Evolutionary conservation across 768 basidiomycete species (phyloP), one percentile per base, ranked within the genome.

Genomic region (Kwoniella sp.): DNA sequence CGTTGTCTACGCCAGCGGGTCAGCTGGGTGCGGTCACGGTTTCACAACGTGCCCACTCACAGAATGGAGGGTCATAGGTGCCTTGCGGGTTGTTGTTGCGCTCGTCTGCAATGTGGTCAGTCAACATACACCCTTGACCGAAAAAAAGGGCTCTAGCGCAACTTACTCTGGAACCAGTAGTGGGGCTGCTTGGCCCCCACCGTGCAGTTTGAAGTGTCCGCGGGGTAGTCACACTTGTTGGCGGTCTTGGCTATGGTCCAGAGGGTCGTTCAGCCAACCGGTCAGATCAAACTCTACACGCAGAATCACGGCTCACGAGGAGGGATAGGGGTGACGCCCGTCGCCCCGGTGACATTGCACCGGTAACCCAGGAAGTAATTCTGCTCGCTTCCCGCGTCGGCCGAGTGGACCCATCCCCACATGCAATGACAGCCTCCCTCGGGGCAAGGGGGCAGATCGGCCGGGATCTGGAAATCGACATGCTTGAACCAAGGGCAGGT

Each of bases 121-220:
- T 17, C 38, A 39, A 20, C 38, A 39, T 39, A 8, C 11, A 9
- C 38, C 38, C 38, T 12, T 14, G 11, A 8, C 38, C 11, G 20
- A 19, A 8, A 39, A 45, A 19, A 39, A 31, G 22, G 27, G 33
- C 42, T 66, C 68, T 9, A 31, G 20, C n/a, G n/a, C n/a, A n/a
- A n/a, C n/a, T n/a, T n/a, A n/a, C n/a, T n/a, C 41, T 74, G 70
- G 15, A 60, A 56, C 69, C 73, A 74, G 55, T 70, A 71, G 37
- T 69, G 69, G 6, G 71, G 71, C 50, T 68, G 68, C 42, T 71
- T 72, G 17, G 66, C 50, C 2, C 69, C 73, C 11, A 69, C 46
- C 9, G 70, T 73, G 38, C 73, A 74, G 52, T 70, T 73, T n/a
- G 52, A 42, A 2, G 46, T 67, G 38, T 74, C 62, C 7, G 45